A percentile compares a stretch with the other conserved stretches of the same genome.
Evolutionary conservation across 1,284 basidiomycete genomes (phyloP).

Genomic region (Schizophyllum commune): DNA sequence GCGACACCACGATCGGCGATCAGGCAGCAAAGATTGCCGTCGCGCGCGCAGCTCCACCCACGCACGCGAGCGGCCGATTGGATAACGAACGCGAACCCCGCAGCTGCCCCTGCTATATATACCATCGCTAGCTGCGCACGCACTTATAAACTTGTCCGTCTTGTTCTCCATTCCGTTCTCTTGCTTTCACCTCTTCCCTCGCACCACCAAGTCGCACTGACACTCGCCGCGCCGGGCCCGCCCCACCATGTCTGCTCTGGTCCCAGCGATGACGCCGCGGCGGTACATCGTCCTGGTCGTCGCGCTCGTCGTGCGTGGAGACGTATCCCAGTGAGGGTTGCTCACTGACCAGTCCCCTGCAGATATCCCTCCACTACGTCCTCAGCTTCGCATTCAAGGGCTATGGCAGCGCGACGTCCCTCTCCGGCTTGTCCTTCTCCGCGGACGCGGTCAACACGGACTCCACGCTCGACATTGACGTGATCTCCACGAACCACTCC

Average conservation of each 20-base stretch:
- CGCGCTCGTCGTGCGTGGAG: slow-evolving; percentile 37
- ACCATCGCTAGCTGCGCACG: not conserved
- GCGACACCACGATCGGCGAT: no score
- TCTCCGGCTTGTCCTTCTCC: not conserved
- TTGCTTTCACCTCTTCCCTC: not conserved
- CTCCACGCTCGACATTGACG: not conserved
- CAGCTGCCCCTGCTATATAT: not conserved
- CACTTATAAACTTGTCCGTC: not conserved
- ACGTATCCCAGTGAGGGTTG: not conserved
- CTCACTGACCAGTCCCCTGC: slow-evolving; percentile 1
- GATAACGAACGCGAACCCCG: not conserved
- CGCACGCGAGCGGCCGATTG: not conserved
- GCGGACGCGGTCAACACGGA: not conserved
- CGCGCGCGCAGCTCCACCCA: not conserved
- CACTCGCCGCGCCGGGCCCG: no score
- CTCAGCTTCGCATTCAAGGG: slow-evolving; percentile 26
- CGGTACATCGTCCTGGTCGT: slow-evolving; percentile 39
- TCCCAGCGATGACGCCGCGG: slow-evolving; percentile 37
- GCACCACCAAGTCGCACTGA: not conserved
- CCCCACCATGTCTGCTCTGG: slow-evolving; percentile 9
- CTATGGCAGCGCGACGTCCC: slow-evolving; percentile 14
- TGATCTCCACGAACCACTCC: not conserved
- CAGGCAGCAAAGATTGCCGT: not conserved
- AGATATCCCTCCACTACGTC: slow-evolving; percentile 32
- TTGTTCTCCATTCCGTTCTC: slow-evolving; percentile 6